Conservation (phyloP, 805 yeast species). For the Middelhovenomyces tepae region DNA sequence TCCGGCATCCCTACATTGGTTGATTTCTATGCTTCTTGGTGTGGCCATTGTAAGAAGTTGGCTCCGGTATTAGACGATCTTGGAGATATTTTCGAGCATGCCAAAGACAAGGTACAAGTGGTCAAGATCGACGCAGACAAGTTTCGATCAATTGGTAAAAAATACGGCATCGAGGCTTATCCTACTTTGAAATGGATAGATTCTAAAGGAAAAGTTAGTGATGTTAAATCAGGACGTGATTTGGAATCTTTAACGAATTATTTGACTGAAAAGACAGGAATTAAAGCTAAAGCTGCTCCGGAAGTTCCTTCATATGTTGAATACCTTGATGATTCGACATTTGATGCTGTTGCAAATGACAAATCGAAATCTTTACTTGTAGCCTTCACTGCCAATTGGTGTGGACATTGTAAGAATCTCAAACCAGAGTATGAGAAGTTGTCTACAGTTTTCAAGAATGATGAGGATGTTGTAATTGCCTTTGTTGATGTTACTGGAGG, state of each 20-base stretch:
- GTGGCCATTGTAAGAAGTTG: slow-evolving; percentile 87
- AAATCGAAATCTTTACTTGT: slow-evolving; percentile 35
- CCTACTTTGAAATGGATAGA: slow-evolving; percentile 56
- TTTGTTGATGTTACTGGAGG: slow-evolving; percentile 6
- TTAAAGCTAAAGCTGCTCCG: slow-evolving; percentile 18
- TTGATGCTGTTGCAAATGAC: slow-evolving; percentile 34
- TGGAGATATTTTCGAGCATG: slow-evolving; percentile 52
- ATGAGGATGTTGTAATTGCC: slow-evolving; percentile 12
- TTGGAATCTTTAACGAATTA: slow-evolving; percentile 41
- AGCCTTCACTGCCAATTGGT: slow-evolving; percentile 52
- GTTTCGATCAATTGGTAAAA: slow-evolving; percentile 41
- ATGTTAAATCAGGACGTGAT: slow-evolving; percentile 43
- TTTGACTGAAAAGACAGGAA: slow-evolving; percentile 32
- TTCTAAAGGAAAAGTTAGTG: slow-evolving; percentile 44
- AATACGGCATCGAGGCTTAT: slow-evolving; percentile 49
- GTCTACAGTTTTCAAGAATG: slow-evolving; percentile 27
- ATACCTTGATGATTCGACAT: slow-evolving; percentile 33
- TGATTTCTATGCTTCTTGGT: slow-evolving; percentile 74
- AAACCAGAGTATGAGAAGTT: slow-evolving; percentile 40
- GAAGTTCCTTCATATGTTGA: slow-evolving; percentile 6
- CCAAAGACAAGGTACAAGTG: slow-evolving; percentile 35
- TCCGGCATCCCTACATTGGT: slow-evolving; percentile 61
- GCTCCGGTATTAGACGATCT: slow-evolving; percentile 80
- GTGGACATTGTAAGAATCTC: slow-evolving; percentile 47
- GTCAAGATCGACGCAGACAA: slow-evolving; percentile 54